Conservation (phyloP, 2,329 filamentous ascomycete species). For the Pseudogymnoascus sp. region DNA sequence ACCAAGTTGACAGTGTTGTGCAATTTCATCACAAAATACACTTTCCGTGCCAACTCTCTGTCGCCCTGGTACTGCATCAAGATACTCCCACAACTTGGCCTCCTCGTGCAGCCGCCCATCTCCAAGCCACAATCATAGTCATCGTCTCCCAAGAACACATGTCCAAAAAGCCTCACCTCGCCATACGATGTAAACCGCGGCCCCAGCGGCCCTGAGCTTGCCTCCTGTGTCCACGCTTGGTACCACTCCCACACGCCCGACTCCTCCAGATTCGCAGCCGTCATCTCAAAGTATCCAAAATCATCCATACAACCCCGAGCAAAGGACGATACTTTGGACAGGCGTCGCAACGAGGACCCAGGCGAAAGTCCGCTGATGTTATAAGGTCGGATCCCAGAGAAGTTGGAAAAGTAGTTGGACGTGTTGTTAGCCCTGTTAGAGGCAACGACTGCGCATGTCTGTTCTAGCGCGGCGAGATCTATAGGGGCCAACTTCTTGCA, state of each 20-base stretch:
- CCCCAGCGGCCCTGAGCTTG: not conserved
- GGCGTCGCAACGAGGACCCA: not conserved
- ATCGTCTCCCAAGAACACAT: not conserved
- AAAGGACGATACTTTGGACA: not conserved
- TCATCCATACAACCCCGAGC: conserved; percentile 4
- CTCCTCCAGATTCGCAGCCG: not conserved
- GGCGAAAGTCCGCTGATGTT: not conserved
- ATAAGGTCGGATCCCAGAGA: not conserved
- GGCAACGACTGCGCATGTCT: not conserved
- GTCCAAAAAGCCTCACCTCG: not conserved
- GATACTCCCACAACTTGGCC: not conserved
- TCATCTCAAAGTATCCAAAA: conserved; percentile 3
- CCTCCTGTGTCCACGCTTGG: not conserved
- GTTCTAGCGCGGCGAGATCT: not conserved
- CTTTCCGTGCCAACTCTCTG: conserved; percentile 5
- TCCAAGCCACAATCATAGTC: conserved; percentile 5
- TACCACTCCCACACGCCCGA: conserved; percentile 1
- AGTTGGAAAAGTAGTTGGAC: not conserved
- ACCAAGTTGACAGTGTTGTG: conserved; percentile 5
- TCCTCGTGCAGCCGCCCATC: not conserved
- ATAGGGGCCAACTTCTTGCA: not conserved
- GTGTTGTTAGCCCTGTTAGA: not conserved
- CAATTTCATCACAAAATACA: conserved; percentile 7
- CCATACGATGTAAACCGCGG: not conserved
- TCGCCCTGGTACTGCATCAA: not conserved